These are phyloP conservation scores for Cenchrus fungigraminus DNA, from an alignment of 176 grass and related monocot species.

Conservation along the genomic window DNA sequence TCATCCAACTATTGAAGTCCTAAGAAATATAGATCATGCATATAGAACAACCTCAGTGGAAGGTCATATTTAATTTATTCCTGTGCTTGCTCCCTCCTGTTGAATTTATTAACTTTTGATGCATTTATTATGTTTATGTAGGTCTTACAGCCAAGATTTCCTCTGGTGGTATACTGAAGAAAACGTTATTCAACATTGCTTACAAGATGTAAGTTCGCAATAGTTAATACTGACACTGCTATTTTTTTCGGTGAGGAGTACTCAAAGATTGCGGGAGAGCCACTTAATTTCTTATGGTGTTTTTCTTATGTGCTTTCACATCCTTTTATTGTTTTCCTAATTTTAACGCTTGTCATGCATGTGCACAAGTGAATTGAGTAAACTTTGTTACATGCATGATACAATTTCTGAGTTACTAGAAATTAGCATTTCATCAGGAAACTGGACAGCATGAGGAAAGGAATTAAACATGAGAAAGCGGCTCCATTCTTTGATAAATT, in stretches of 20 bases:
- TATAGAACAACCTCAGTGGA: too few relatives aligned
- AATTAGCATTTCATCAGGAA: conserved; percentile 66
- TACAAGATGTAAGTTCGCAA: conserved; percentile 72
- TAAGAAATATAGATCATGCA: too few relatives aligned
- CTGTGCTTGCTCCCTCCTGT: background rate
- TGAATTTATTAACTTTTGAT: background rate
- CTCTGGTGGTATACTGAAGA: conserved; percentile 73
- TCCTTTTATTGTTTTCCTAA: conserved; percentile 8
- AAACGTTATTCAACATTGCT: conserved; percentile 80
- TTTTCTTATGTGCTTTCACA: conserved; percentile 26
- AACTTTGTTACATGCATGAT: conserved; percentile 13
- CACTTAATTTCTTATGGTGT: conserved; percentile 31
- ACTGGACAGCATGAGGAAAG: conserved; percentile 68
- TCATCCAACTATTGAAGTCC: background rate
- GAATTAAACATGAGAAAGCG: conserved; percentile 80
- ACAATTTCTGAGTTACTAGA: conserved; percentile 18
- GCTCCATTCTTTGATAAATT: conserved; percentile 86
- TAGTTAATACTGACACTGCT: background rate
- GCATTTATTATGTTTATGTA: conserved; percentile 42
- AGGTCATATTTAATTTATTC: conserved; percentile 11
- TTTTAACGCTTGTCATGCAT: conserved; percentile 1
- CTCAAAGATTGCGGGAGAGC: background rate
- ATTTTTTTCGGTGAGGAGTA: background rate
- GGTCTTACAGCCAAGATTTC: conserved; percentile 78
- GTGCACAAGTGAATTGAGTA: background rate